Base-by-base conservation (phyloP, 495 filamentous ascomycete genomes). In the Penicillium antarcticum region DNA sequence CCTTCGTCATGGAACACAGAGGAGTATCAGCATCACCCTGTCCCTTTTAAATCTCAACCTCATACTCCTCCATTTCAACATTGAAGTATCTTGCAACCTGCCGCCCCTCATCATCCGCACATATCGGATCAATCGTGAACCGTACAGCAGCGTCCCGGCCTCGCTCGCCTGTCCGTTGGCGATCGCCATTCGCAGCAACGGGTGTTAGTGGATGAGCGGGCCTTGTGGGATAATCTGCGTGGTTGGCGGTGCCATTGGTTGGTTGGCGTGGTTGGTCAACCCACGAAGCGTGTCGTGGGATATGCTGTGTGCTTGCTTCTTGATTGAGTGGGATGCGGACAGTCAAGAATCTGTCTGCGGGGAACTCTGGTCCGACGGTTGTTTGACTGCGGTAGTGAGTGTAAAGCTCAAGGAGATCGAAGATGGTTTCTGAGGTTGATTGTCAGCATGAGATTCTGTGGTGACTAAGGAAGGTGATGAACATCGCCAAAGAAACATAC, bases 361-460 rank as follows among this genome's bases (percentile, higher is more conserved):
- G 78, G 62, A 87, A 87, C 16, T 77, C 65, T 29, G 79, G 73
- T 11, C 92, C 92, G 33, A 96, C 77, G 34, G 83, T 78, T 37
- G 91, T 96, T 33, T 75, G 72, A 42, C 79, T 70, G 45, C 83
- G 80, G 59, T 92, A 86, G 63, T 95, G 88, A 11, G 82, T 89
- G 66, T 95, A 97, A 7, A 96, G 78, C 63, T 97, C 92, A 13
- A 96, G 76, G 1, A 95, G 70, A 61, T 97, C 92, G 45, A 94
- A 80, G 49, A 95, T 80, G 1, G 85, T 91, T 74, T 96, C 90
- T 83, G 55, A 3, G 26, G 8, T 13, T 31, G 16, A 13, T 45
- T 42, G 34, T 53, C 24, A 58, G 31, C 53, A 10, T 29, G 17
- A 26, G n/a, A 26, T 11, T 19, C 10, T 2, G 12, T 29, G 26